These are phyloP conservation scores for Lanmaoa rubissima DNA, from an alignment of 768 basidiomycete genomes.

Conservation along the genomic window DNA sequence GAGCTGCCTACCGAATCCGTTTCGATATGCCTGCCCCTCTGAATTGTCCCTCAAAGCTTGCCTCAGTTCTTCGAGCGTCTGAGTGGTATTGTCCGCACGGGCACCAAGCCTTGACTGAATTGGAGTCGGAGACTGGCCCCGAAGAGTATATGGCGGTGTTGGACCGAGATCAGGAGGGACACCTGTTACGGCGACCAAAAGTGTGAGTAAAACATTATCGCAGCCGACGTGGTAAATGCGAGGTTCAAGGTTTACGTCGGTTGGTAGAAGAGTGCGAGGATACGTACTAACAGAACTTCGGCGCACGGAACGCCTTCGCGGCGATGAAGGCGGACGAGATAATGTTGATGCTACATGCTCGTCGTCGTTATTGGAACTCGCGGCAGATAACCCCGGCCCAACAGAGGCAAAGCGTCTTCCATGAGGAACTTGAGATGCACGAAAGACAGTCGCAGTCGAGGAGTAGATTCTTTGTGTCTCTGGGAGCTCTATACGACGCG, in stretches of 20 bases:
- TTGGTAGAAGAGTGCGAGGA: neutral
- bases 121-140: neutral
- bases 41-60: slow-evolving; percentile 13
- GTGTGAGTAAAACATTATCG: neutral
- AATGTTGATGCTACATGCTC: neutral
- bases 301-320: slow-evolving; percentile 6
- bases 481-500: slow-evolving; percentile 66
- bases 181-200: neutral
- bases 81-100: slow-evolving; percentile 8
- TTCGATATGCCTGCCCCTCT: neutral
- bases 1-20: neutral
- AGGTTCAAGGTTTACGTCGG: neutral
- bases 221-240: neutral
- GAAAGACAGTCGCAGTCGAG: slow-evolving; percentile 72
- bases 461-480: slow-evolving; percentile 77
- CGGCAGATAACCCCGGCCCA: slow-evolving; percentile 18
- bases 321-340: neutral
- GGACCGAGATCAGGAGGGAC: slow-evolving; percentile 16
- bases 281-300: slow-evolving; percentile 1
- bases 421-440: slow-evolving; percentile 48
- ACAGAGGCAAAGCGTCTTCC: slow-evolving; percentile 20
- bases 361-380: neutral
- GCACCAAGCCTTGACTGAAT: neutral
- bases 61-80: slow-evolving; percentile 23
- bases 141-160: slow-evolving; percentile 25